Conservation (phyloP, 2,329 filamentous ascomycete species). For the Tolypocladium endophyticum region DNA sequence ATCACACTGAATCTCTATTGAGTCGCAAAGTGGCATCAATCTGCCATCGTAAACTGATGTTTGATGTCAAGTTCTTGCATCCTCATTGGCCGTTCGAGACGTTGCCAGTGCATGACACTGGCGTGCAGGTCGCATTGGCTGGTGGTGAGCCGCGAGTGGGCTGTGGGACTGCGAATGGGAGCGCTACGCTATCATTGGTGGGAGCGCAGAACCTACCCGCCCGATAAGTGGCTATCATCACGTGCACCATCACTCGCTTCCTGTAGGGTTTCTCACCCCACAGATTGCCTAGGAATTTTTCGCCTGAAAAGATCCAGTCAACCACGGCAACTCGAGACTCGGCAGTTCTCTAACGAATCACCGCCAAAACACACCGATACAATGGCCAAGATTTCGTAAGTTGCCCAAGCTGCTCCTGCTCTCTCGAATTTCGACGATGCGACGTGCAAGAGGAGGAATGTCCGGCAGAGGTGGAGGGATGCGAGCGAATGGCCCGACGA, state of each 20-base stretch:
- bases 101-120: neutral
- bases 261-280: constrained; percentile 30
- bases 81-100: neutral
- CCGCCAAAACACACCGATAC: constrained; percentile 36
- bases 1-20: neutral
- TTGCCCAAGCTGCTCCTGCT: constrained; percentile 16
- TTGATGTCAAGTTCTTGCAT: neutral
- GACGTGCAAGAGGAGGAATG: constrained; percentile 10
- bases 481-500: neutral
- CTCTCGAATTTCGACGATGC: constrained; percentile 4
- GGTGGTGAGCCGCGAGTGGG: neutral
- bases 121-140: neutral
- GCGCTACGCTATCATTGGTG: neutral
- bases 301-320: constrained; percentile 21
- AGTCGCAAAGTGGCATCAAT: neutral
- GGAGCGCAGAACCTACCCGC: neutral
- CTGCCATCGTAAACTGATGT: neutral
- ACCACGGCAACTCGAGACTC: constrained; percentile 25
- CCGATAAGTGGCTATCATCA: constrained; percentile 19
- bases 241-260: constrained; percentile 20
- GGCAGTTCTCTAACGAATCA: constrained; percentile 27
- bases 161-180: neutral
- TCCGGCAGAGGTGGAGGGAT: constrained; percentile 4
- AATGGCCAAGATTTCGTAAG: constrained; percentile 58
- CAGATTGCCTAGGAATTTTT: constrained; percentile 24